phyloP scores from a whole-genome alignment of 495 filamentous ascomycete genomes.

The Xanthoparmelia taractica region DNA sequence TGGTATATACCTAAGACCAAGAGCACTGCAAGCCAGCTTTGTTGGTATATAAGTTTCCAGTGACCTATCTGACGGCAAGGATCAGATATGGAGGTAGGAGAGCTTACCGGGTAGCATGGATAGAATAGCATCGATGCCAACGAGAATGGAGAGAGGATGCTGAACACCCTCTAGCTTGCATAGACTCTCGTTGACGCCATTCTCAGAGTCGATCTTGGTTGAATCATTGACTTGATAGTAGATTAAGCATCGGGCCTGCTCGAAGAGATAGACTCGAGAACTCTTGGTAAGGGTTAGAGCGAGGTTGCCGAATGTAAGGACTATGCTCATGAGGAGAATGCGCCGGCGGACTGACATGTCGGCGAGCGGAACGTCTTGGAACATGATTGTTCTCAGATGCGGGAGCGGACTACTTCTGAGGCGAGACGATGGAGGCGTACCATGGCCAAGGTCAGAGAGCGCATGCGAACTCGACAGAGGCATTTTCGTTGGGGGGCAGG shows the following conservation, averaged over 20 bases:
- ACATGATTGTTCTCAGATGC: neutral
- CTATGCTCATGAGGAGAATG: conserved; percentile 13
- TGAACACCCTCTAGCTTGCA: no score
- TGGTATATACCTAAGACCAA: neutral
- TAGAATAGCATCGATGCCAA: no score
- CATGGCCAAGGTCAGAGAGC: neutral
- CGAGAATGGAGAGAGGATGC: no score
- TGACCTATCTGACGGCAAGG: neutral
- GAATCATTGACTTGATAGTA: conserved; percentile 10
- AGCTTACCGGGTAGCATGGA: no score
- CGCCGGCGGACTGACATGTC: conserved; percentile 1
- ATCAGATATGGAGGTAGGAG: neutral
- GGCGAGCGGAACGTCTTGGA: neutral
- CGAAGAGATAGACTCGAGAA: conserved; percentile 15
- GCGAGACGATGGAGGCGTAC: neutral
- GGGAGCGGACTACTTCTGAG: neutral
- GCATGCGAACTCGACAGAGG: neutral
- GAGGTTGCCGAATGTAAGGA: conserved; percentile 13
- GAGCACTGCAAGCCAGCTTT: neutral
- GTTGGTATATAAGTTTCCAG: neutral
- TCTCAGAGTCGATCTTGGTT: neutral
- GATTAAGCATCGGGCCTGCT: conserved; percentile 13
- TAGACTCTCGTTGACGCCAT: no score
- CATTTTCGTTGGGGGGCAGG: neutral
- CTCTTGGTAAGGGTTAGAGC: conserved; percentile 2